Evolutionary conservation across 2,329 filamentous ascomycete genomes (phyloP).

Genomic region (Botrytis hyacinthi): DNA sequence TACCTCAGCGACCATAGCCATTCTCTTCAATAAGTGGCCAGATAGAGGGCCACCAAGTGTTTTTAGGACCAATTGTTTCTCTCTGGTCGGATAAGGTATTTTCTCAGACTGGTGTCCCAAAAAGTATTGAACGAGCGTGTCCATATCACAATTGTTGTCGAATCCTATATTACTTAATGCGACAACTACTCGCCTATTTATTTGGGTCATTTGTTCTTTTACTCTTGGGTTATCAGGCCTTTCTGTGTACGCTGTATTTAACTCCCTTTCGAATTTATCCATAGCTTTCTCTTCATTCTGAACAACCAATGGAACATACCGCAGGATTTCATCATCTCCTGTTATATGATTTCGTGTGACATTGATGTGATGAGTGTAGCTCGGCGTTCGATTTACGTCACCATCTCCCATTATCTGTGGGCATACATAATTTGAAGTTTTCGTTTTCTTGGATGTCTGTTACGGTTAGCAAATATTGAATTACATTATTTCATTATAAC

Average conservation of each 20-base stretch:
- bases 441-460: slow-evolving; percentile 25
- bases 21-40: slow-evolving; percentile 7
- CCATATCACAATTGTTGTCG: slow-evolving; percentile 21
- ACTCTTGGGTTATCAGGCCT: slow-evolving; percentile 23
- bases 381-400: slow-evolving; percentile 29
- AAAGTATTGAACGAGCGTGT: slow-evolving; percentile 28
- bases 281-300: slow-evolving; percentile 11
- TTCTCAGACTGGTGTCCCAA: slow-evolving; percentile 18
- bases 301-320: slow-evolving; percentile 32
- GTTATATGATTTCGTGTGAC: slow-evolving; percentile 32
- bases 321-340: slow-evolving; percentile 33
- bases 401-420: slow-evolving; percentile 21
- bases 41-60: slow-evolving; percentile 21
- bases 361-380: slow-evolving; percentile 30
- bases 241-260: slow-evolving; percentile 27
- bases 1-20: slow-evolving; percentile 23
- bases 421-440: slow-evolving; percentile 20
- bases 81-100: slow-evolving; percentile 17
- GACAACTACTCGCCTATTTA: slow-evolving; percentile 25
- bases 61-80: slow-evolving; percentile 23
- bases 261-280: slow-evolving; percentile 27
- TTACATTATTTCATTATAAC: background rate
- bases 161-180: slow-evolving; percentile 28
- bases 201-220: slow-evolving; percentile 24
- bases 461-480: slow-evolving; percentile 18